Base-by-base conservation (phyloP, 192 early-diverging fungal species). In the Entomortierella beljakovae region DNA sequence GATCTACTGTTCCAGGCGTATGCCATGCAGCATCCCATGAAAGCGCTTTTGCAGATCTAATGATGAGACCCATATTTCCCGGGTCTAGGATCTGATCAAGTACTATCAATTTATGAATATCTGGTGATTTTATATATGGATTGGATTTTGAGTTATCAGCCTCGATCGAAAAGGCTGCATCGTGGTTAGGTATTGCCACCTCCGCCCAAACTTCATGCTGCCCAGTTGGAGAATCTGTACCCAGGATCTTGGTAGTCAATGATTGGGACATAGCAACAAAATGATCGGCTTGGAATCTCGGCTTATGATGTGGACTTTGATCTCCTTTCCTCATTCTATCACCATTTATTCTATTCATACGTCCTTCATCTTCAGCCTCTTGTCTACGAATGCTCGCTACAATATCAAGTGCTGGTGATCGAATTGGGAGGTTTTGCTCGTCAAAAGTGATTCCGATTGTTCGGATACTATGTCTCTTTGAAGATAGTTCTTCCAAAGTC, bases 141-240 rank as follows among this genome's bases (percentile, higher is more conserved):
- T 28, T 29, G 4, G 1, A 10, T 29, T 0, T 23, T 10, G 56
- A 13, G 26, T 35, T 43, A 10, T 61, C 3, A 53, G 61, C 22
- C 9, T 60, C 4, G 61, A 46, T 35, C 23, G 46, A 50, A 48
- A 60, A 77, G 16, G 64, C 37, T 15, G 25, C 13, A 9, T 46
- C 40, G 33, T 59, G 40, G 37, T 84, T 52, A 1, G 87, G 87
- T 42, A 85, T 79, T 2, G 53, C 49, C 0, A 85, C 74, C 52
- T 86, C 83, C 1, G 87, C 87, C 66, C 72, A 86, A 11, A 88
- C 64, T 51, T 88, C 85, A 28, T 83, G 81, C 4, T 60, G 57
- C 1, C 61, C 43, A 0, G 82, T 68, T 11, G 49, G 55, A 4
- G 87, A 84, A n/a, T 76, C 71, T 18, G 82, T 83, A 4, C 87